Evolutionary conservation across 345 rosid genomes (phyloP).

Genomic region (Pelargonium nanum): DNA sequence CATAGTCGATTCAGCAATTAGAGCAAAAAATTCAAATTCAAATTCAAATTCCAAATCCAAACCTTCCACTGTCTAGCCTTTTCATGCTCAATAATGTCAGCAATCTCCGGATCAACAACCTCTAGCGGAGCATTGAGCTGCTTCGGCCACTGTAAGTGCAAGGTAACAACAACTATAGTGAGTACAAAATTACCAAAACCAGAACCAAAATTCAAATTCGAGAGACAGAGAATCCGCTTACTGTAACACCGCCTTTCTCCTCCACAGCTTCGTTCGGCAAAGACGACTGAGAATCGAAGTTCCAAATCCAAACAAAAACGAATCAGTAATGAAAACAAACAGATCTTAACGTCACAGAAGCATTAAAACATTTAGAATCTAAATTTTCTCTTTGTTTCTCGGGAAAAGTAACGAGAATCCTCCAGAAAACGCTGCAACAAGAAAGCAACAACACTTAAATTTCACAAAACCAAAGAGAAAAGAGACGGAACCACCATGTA

Average conservation of each 20-base stretch:
- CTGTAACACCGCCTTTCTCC: slow-evolving; percentile 68
- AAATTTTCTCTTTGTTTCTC: background rate
- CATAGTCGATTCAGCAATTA: background rate
- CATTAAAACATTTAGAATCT: too few relatives aligned
- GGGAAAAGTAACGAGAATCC: too few relatives aligned
- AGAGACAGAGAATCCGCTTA: slow-evolving; percentile 17
- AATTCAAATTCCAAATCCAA: too few relatives aligned
- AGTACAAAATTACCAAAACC: background rate
- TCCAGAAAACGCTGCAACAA: too few relatives aligned
- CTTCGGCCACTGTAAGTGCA: slow-evolving; percentile 72
- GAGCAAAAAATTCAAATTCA: background rate
- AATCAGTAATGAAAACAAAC: background rate
- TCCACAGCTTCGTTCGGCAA: slow-evolving; percentile 87
- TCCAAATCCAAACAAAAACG: slow-evolving; percentile 1
- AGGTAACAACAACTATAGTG: background rate
- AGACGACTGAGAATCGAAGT: slow-evolving; percentile 49
- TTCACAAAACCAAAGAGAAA: background rate
- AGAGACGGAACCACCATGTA: slow-evolving; percentile 38
- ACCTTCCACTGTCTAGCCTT: slow-evolving; percentile 99
- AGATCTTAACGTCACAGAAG: background rate
- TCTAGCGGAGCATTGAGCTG: slow-evolving; percentile 85
- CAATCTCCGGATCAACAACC: slow-evolving; percentile 88
- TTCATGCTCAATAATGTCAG: slow-evolving; percentile 91
- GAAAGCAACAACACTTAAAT: background rate
- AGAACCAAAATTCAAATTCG: background rate